Evolutionary conservation across 1,284 basidiomycete genomes (phyloP).

Genomic region (Tilletiaria anomala): DNA sequence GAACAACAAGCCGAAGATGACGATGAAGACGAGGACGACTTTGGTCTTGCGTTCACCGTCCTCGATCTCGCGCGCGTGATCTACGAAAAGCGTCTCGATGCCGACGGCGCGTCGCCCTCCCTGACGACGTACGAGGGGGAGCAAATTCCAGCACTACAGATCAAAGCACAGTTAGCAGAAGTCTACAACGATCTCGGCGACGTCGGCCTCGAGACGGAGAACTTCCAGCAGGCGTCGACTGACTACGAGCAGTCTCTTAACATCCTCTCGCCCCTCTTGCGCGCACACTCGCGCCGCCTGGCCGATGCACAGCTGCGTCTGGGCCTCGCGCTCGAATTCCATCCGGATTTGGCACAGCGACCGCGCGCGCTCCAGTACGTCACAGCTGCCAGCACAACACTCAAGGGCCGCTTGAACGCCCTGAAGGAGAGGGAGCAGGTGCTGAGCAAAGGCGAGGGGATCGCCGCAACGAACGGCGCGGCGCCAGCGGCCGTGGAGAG

Average conservation of each 20-base stretch:
- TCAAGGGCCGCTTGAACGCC: slow-evolving; percentile 15
- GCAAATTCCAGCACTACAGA: slow-evolving; percentile 9
- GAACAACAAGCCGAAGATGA: slow-evolving; percentile 3
- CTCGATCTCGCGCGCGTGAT: slow-evolving; percentile 31
- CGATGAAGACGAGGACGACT: slow-evolving; percentile 28
- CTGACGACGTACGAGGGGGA: slow-evolving; percentile 22
- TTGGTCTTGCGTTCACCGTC: slow-evolving; percentile 28
- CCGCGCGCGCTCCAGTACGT: slow-evolving; percentile 19
- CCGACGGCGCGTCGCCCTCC: background rate
- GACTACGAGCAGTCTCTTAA: slow-evolving; percentile 26
- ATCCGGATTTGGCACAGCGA: slow-evolving; percentile 20
- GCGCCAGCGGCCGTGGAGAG: background rate
- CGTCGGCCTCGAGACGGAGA: slow-evolving; percentile 34
- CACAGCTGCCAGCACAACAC: too few relatives aligned
- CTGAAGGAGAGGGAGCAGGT: slow-evolving; percentile 9
- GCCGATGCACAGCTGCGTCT: slow-evolving; percentile 35
- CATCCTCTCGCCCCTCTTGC: slow-evolving; percentile 19
- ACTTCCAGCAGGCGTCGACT: slow-evolving; percentile 33
- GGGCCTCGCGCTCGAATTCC: slow-evolving; percentile 35
- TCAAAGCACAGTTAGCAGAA: slow-evolving; percentile 28
- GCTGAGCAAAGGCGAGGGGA: background rate
- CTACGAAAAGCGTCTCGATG: slow-evolving; percentile 20
- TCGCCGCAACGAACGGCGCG: slow-evolving; percentile 2
- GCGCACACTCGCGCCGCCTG: slow-evolving; percentile 27
- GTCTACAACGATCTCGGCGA: slow-evolving; percentile 37